Base-by-base conservation (phyloP, 225 moss, liverwort and hornwort species). In the Rhytidiadelphus loreus region DNA sequence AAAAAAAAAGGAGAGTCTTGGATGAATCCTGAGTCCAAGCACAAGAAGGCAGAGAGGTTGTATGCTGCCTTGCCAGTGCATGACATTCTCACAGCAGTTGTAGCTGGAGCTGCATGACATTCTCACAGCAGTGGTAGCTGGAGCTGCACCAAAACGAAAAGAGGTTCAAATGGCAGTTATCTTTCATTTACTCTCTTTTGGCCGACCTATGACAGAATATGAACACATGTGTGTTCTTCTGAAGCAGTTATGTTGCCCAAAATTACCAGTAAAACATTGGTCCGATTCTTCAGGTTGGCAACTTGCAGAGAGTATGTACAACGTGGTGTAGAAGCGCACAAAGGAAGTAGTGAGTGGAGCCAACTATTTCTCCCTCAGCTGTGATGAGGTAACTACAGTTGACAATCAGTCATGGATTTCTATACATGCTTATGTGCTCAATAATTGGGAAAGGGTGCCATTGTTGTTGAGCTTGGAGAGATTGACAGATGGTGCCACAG, bases 181-280 rank as follows among this genome's bases (percentile, higher is more conserved):
- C 13, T 68, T n/a, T 39, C 68, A 68, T 13, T 7, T 68, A 3
- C 14, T 69, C 24, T 69, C 39, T 1, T 24, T 41, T 4, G 24
- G 14, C 3, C 1, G 0, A 0, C 24, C 70, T 25, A 41, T 41
- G 41, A 2, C 5, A 8, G 0, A 24, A 5, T 70, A 41, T 25
- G 25, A 70, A 25, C 1, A 70, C 70, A 70, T 70, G 70, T 70
- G 4, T 41, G 15, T 70, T 8, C 5, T 70, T 39, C 4, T 24
- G 0, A 69, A 69, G 24, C 2, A 39, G 1, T 8, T 69, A 4
- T 39, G 7, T 39, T 69, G 24, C 12, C 21, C 21, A 0, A 69
- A 41, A 69, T 39, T 69, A 13, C 3, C 4, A 69, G 1, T 14
- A 13, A 41, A 69, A 13, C 69, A 69, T 39, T 69, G 23, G 8